These are phyloP conservation scores for Podospora fimiseda DNA, from an alignment of 495 filamentous ascomycete species.

Conservation along the genomic window DNA sequence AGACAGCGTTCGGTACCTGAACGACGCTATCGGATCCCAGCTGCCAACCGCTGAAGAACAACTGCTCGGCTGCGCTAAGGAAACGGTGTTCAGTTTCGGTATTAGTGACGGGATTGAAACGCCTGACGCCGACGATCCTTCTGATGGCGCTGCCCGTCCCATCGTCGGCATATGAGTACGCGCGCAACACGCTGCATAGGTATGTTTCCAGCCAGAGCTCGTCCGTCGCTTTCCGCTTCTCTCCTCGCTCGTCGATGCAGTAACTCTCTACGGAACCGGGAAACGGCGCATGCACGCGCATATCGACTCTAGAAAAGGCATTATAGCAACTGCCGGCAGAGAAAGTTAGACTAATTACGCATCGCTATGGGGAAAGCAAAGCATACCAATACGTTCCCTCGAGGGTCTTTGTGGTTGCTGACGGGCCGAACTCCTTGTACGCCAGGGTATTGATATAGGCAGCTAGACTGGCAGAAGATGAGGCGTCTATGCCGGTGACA, in stretches of 20 bases:
- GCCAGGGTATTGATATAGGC: constrained; percentile 98
- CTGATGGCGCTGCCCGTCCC: constrained; percentile 85
- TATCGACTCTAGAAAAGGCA: constrained; percentile 96
- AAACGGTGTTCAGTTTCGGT: constrained; percentile 97
- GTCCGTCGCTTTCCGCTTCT: constrained; percentile 86
- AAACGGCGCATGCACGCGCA: constrained; percentile 96
- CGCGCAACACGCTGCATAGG: constrained; percentile 83
- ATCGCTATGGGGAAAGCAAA: too few relatives aligned
- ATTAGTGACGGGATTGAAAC: constrained; percentile 95
- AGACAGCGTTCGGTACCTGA: constrained; percentile 92
- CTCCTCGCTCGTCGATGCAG: constrained; percentile 91
- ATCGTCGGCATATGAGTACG: constrained; percentile 94
- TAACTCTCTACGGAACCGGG: constrained; percentile 93
- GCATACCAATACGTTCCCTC: constrained; percentile 92
- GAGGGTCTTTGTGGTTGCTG: constrained; percentile 73
- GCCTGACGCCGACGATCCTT: constrained; percentile 86
- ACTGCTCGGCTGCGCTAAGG: constrained; percentile 84
- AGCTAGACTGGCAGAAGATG: constrained; percentile 90
- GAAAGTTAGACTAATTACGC: neutral
- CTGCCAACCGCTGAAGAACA: constrained; percentile 97
- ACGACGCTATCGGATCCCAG: constrained; percentile 95
- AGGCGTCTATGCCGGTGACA: constrained; percentile 95
- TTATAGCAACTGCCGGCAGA: constrained; percentile 76
- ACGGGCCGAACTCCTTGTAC: constrained; percentile 76
- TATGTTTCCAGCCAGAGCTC: constrained; percentile 96